These are phyloP conservation scores for Curvularia sp. DNA, from an alignment of 2,329 filamentous ascomycete genomes.

Conservation along the genomic window DNA sequence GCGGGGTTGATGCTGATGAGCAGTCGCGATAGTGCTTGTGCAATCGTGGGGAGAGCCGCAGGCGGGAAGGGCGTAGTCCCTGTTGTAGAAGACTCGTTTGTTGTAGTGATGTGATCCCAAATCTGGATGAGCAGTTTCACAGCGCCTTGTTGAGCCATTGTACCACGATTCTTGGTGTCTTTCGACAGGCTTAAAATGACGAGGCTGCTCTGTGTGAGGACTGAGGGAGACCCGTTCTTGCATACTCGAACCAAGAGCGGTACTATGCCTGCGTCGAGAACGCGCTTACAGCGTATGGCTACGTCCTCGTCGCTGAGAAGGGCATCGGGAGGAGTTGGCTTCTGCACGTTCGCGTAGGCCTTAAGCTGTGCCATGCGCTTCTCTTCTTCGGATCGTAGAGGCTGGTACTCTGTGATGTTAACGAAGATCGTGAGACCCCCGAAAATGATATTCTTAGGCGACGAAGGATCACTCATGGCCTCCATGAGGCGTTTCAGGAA, in stretches of 20 bases:
- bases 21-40: constrained; percentile 82
- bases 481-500: constrained; percentile 75
- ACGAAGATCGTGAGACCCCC: constrained; percentile 84
- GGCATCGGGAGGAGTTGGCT: constrained; percentile 66
- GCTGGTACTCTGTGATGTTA: constrained; percentile 83
- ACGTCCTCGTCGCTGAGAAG: constrained; percentile 81
- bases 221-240: constrained; percentile 73
- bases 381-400: constrained; percentile 82
- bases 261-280: constrained; percentile 80
- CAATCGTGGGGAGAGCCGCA: constrained; percentile 62
- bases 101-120: constrained; percentile 62
- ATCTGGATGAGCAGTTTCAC: constrained; percentile 81
- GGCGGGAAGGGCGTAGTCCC: constrained; percentile 42
- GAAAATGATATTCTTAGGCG: constrained; percentile 71
- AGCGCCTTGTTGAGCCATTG: constrained; percentile 91
- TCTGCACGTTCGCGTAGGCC: constrained; percentile 88
- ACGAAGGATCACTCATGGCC: constrained; percentile 55
- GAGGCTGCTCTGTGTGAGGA: constrained; percentile 73
- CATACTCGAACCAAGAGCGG: constrained; percentile 78
- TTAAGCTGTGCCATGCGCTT: constrained; percentile 92
- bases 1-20: constrained; percentile 85
- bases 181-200: constrained; percentile 81
- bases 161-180: constrained; percentile 74
- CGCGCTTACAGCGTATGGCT: constrained; percentile 72
- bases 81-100: constrained; percentile 54